A percentile compares a stretch with the other conserved stretches of the same genome.
Evolutionary conservation across 495 filamentous ascomycete species (phyloP).

Genomic region (Aspergillus sclerotiicarbonarius): DNA sequence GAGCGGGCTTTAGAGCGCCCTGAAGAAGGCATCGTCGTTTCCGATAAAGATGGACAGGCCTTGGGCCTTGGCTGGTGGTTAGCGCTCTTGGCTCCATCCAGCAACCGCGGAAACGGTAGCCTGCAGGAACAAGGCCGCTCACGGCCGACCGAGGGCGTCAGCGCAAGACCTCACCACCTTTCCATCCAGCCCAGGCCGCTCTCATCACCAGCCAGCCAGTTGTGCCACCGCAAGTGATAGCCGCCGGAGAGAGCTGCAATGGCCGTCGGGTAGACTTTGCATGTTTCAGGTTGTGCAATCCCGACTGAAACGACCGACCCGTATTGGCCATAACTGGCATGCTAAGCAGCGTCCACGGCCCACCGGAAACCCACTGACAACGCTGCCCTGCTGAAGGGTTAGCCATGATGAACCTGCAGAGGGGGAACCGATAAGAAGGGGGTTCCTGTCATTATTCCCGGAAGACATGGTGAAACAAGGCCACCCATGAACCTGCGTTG

Average conservation of each 20-base stretch:
- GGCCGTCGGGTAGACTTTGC: not conserved
- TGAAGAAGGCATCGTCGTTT: slow-evolving; percentile 5
- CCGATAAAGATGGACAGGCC: slow-evolving; percentile 4
- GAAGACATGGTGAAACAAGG: slow-evolving; percentile 7
- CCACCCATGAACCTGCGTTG: not conserved
- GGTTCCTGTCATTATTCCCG: not conserved
- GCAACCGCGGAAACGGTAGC: slow-evolving; percentile 2
- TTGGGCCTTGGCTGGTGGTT: slow-evolving; percentile 3
- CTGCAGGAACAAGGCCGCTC: not conserved
- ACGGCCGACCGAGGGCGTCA: not conserved
- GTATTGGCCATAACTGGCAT: slow-evolving; percentile 11
- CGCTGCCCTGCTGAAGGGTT: slow-evolving; percentile 1
- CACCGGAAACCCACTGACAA: slow-evolving; percentile 1
- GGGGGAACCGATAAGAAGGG: not conserved
- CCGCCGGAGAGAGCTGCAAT: not conserved
- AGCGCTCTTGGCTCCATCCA: slow-evolving; percentile 3
- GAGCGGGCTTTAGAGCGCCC: not conserved
- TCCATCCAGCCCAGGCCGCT: not conserved
- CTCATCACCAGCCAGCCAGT: slow-evolving; percentile 7
- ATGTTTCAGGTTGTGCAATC: slow-evolving; percentile 13
- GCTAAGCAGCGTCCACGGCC: slow-evolving; percentile 1
- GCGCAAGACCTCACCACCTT: not conserved
- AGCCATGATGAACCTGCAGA: not conserved
- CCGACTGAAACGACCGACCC: slow-evolving; percentile 4
- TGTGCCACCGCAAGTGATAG: not conserved